These are phyloP conservation scores for Teratosphaeria pseudoeucalypti DNA, from an alignment of 2,329 filamentous ascomycete species.

Conservation along the genomic window DNA sequence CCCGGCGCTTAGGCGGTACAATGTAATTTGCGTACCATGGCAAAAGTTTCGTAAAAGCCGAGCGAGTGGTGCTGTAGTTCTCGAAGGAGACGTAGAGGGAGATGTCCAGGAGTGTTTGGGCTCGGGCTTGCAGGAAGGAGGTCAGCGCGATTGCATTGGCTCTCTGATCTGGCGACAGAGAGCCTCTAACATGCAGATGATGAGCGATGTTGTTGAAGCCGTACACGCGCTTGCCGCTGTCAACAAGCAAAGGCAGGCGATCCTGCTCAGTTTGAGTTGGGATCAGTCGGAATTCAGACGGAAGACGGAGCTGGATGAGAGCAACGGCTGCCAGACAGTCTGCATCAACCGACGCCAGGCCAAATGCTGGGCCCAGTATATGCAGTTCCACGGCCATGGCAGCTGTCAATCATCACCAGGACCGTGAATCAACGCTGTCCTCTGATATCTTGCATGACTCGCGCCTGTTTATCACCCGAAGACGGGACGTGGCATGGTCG, in stretches of 20 bases:
- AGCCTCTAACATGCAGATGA: slow-evolving; percentile 37
- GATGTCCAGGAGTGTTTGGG: slow-evolving; percentile 70
- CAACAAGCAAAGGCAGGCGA: slow-evolving; percentile 33
- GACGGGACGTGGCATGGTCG: not conserved
- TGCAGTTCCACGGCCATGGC: slow-evolving; percentile 49
- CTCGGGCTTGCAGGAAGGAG: slow-evolving; percentile 59
- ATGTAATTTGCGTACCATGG: slow-evolving; percentile 84
- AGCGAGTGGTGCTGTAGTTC: slow-evolving; percentile 75
- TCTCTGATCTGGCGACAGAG: slow-evolving; percentile 2
- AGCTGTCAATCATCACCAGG: not conserved
- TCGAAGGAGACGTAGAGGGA: slow-evolving; percentile 82
- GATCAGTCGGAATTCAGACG: slow-evolving; percentile 56
- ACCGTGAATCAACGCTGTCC: not conserved
- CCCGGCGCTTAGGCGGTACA: slow-evolving; percentile 62
- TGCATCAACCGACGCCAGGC: slow-evolving; percentile 78
- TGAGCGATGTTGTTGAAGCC: slow-evolving; percentile 53
- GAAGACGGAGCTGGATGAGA: slow-evolving; percentile 56
- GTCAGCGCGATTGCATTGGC: slow-evolving; percentile 32
- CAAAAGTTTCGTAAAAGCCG: slow-evolving; percentile 69
- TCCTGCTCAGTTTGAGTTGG: slow-evolving; percentile 39
- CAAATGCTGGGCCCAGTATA: slow-evolving; percentile 83
- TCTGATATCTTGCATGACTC: not conserved
- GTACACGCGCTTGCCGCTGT: slow-evolving; percentile 46
- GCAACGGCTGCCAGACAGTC: slow-evolving; percentile 79
- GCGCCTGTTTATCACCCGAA: not conserved